Evolutionary conservation across 164 flowering plant species (phyloP).

Genomic region (Aristolochia californica): DNA sequence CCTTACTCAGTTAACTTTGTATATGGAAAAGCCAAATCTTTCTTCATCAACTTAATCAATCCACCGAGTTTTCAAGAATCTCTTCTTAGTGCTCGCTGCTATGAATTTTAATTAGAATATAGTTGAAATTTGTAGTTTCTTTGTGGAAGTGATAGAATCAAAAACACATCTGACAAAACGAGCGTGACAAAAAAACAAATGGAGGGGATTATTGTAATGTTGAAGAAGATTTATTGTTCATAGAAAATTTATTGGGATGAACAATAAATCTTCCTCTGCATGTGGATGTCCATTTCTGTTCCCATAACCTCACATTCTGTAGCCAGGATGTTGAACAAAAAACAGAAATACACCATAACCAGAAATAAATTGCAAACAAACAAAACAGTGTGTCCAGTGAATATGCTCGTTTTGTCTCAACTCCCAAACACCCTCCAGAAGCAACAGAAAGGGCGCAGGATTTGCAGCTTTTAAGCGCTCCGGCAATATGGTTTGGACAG

Average conservation of each 20-base stretch:
- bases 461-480: no score
- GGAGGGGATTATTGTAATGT: background rate
- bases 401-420: background rate
- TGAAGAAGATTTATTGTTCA: slow-evolving; percentile 8
- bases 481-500: no score
- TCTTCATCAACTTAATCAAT: no score
- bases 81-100: no score
- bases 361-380: background rate
- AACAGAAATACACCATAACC: background rate
- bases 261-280: slow-evolving; percentile 42
- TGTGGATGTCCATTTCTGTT: slow-evolving; percentile 38
- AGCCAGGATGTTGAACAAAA: background rate
- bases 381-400: background rate
- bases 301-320: slow-evolving; percentile 18
- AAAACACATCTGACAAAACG: no score
- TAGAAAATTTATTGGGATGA: slow-evolving; percentile 32
- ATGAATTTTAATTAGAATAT: no score
- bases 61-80: no score
- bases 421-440: no score
- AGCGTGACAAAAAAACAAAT: background rate
- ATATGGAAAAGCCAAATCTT: no score
- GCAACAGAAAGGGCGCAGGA: background rate
- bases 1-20: no score
- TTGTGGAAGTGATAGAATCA: no score
- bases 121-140: no score